Evolutionary conservation across 2,329 filamentous ascomycete species (phyloP).

Genomic region (Purpureocillium lavendulum): DNA sequence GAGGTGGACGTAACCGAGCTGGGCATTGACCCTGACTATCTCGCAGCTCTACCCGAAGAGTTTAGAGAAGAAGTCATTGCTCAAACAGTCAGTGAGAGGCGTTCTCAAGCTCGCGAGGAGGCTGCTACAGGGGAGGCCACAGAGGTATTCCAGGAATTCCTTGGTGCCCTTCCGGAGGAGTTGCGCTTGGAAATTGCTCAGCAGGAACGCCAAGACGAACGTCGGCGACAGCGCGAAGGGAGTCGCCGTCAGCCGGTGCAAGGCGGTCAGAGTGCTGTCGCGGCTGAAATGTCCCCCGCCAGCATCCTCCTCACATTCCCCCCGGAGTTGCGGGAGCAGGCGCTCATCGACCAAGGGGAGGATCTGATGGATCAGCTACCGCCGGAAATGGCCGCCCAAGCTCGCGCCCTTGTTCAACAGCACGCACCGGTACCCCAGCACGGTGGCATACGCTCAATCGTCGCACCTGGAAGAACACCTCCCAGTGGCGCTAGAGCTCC

Average conservation of each 20-base stretch:
- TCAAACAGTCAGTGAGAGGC: conserved; percentile 74
- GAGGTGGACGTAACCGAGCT: conserved; percentile 90
- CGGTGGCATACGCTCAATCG: conserved; percentile 20
- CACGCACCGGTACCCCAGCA: conserved; percentile 18
- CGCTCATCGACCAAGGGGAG: conserved; percentile 86
- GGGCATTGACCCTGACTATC: conserved; percentile 88
- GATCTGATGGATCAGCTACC: conserved; percentile 78
- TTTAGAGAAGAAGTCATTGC: conserved; percentile 94
- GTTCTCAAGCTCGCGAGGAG: conserved; percentile 65
- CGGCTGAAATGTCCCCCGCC: conserved; percentile 80
- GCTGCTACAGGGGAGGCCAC: conserved; percentile 64
- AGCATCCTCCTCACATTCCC: conserved; percentile 89
- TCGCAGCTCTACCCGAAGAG: conserved; percentile 95
- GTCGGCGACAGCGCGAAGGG: conserved; percentile 78
- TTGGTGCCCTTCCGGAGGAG: conserved; percentile 85
- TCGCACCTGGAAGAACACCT: conserved; percentile 20
- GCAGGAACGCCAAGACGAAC: conserved; percentile 81
- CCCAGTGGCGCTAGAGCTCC: conserved; percentile 14
- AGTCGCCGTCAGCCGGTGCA: conserved; percentile 58
- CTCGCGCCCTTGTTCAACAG: conserved; percentile 56
- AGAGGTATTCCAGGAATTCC: conserved; percentile 86
- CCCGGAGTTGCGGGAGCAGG: conserved; percentile 72
- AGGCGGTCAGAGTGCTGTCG: conserved; percentile 40
- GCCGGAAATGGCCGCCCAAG: conserved; percentile 78
- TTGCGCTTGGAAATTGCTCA: conserved; percentile 85